A percentile compares a stretch with the other conserved stretches of the same genome.
Evolutionary conservation across 1,139 yeast genomes (phyloP).

Genomic region (Diutina ranongensis): DNA sequence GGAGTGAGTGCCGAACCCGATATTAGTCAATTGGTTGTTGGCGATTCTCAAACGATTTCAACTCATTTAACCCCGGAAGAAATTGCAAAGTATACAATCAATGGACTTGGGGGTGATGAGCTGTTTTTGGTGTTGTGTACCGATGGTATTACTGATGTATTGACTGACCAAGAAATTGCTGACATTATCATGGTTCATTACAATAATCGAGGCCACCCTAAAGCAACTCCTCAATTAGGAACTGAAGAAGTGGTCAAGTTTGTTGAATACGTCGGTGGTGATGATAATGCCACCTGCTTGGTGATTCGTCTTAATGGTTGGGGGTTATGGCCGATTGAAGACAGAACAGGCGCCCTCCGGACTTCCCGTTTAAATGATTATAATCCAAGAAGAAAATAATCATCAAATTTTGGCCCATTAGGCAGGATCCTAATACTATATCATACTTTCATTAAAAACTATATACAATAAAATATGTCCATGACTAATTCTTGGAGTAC

Average conservation of each 20-base stretch:
- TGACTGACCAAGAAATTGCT: slow-evolving; percentile 84
- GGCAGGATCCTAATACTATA: background rate
- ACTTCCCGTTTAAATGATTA: slow-evolving; percentile 56
- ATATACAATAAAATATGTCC: background rate
- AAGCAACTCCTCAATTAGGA: slow-evolving; percentile 77
- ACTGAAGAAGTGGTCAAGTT: slow-evolving; percentile 78
- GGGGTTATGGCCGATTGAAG: slow-evolving; percentile 84
- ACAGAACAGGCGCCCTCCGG: slow-evolving; percentile 72
- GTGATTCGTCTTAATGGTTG: slow-evolving; percentile 77
- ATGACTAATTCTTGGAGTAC: slow-evolving; percentile 44
- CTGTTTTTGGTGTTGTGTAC: slow-evolving; percentile 66
- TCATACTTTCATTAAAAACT: background rate
- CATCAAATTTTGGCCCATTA: too few species aligned
- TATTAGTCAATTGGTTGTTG: slow-evolving; percentile 52
- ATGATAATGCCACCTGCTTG: slow-evolving; percentile 87
- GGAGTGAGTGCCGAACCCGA: slow-evolving; percentile 95
- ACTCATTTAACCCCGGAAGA: slow-evolving; percentile 27
- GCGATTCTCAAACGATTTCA: slow-evolving; percentile 31
- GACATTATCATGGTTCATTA: slow-evolving; percentile 72
- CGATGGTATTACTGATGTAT: slow-evolving; percentile 76
- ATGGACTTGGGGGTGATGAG: slow-evolving; percentile 66
- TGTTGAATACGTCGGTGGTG: slow-evolving; percentile 82
- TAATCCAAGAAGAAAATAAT: slow-evolving; percentile 21
- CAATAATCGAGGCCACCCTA: slow-evolving; percentile 50
- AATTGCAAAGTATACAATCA: slow-evolving; percentile 29